These are phyloP conservation scores for Cladosporium halotolerans DNA, from an alignment of 2,329 filamentous ascomycete species.

Conservation along the genomic window DNA sequence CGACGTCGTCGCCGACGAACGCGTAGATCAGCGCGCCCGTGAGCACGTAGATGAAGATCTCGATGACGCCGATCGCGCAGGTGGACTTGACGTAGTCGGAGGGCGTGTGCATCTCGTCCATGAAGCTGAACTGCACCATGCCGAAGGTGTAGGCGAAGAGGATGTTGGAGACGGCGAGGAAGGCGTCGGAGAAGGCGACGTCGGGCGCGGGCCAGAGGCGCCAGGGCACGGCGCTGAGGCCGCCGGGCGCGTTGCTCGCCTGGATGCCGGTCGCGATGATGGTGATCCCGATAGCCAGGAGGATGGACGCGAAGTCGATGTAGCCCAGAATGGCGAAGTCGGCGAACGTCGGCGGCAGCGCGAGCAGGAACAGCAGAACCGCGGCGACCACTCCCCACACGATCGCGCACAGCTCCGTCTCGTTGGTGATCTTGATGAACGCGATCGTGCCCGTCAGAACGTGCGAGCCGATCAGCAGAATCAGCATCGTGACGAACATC, in stretches of 20 bases:
- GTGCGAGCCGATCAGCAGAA: conserved; percentile 80
- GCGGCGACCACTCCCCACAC: conserved; percentile 40
- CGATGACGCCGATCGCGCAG: conserved; percentile 82
- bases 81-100: conserved; percentile 88
- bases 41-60: conserved; percentile 77
- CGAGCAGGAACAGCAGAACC: conserved; percentile 56
- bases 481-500: conserved; percentile 93
- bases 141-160: conserved; percentile 68
- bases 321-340: conserved; percentile 73
- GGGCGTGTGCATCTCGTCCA: conserved; percentile 79
- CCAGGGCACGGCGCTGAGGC: conserved; percentile 59
- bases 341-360: conserved; percentile 77
- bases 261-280: conserved; percentile 68
- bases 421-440: conserved; percentile 36
- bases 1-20: conserved; percentile 83
- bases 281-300: conserved; percentile 76
- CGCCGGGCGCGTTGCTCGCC: conserved; percentile 41
- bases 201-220: conserved; percentile 59
- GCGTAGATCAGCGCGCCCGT: conserved; percentile 76
- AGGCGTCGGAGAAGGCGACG: conserved; percentile 75
- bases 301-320: conserved; percentile 84
- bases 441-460: conserved; percentile 69
- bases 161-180: conserved; percentile 91
- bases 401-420: conserved; percentile 34
- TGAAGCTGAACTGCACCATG: conserved; percentile 96